Evolutionary conservation across 768 basidiomycete species (phyloP), one percentile per base, ranked within the genome.

Genomic region (Cystofilobasidium ferigula): DNA sequence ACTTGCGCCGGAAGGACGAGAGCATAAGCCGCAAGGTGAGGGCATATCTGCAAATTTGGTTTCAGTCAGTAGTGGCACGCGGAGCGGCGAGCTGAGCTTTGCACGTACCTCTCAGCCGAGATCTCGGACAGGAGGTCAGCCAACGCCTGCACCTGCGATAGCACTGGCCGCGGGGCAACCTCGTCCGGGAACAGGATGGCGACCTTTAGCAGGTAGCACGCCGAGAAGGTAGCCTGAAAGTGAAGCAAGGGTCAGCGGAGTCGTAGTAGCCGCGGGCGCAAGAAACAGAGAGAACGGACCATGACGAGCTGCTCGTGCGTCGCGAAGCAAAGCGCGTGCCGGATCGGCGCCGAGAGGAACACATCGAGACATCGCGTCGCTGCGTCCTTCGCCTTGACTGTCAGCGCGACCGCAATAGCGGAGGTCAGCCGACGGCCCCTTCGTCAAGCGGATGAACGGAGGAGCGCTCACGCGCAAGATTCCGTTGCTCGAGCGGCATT

Each of bases 301-400:
- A 87, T 92, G 64, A 92, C 90, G 64, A 94, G 84, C 71, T 84
- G 87, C 76, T 94, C 91, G 73, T 94, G 92, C 20, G 93, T 89
- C 1, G 92, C 89, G 75, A 93, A 93, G 60, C 88, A 83, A 60
- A 91, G 82, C n/a, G 89, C 87, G 59, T 87, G 88, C 24, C 89
- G 72, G 26, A 69, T 71, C 53, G n/a, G n/a, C 7, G 36, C 43
- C 9, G 80, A 24, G 70, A 94, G 79, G 77, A 93, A 91, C 60
- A 88, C 86, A 54, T 86, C 82, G 48, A 97, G 78, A 73, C 89
- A 92, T 69, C 85, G 84, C 40, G 86, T 84, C 6, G 92, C 92
- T 0, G 91, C 87, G 72, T 93, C 89, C 77, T 92, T 94, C 32
- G 91, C 92, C 72, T 93, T 88, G 79, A 94, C 93, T 3, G 91